These are phyloP conservation scores for Metschnikowia similis DNA, from an alignment of 805 yeast species.

Conservation along the genomic window DNA sequence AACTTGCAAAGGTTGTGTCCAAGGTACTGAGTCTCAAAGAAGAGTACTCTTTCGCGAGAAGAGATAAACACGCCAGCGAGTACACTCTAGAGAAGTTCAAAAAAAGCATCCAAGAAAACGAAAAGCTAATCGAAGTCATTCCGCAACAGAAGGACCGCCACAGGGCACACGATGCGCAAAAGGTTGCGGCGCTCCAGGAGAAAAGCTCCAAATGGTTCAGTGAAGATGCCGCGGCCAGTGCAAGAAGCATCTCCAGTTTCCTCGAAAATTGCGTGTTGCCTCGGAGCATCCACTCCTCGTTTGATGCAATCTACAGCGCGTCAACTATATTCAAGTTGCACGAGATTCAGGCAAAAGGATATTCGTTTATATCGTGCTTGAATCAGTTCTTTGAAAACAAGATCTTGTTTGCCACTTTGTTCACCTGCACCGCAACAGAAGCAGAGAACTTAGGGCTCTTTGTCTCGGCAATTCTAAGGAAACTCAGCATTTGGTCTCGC, in stretches of 20 bases:
- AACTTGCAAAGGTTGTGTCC: slow-evolving; percentile 36
- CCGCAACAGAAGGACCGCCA: slow-evolving; percentile 46
- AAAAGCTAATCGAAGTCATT: slow-evolving; percentile 22
- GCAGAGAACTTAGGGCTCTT: slow-evolving; percentile 82
- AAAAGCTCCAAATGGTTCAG: slow-evolving; percentile 40
- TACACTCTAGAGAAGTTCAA: slow-evolving; percentile 20
- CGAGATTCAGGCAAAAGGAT: slow-evolving; percentile 29
- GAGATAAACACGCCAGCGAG: slow-evolving; percentile 19
- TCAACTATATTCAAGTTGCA: slow-evolving; percentile 55
- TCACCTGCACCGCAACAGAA: slow-evolving; percentile 68
- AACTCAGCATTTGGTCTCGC: slow-evolving; percentile 43
- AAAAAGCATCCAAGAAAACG: slow-evolving; percentile 22
- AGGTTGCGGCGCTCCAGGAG: slow-evolving; percentile 23
- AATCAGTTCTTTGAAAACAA: slow-evolving; percentile 46
- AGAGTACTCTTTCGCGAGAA: slow-evolving; percentile 26
- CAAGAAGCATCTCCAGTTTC: slow-evolving; percentile 27
- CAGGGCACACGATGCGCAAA: slow-evolving; percentile 30
- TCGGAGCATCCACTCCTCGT: slow-evolving; percentile 69
- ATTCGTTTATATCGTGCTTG: slow-evolving; percentile 35
- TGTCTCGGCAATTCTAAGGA: slow-evolving; percentile 49
- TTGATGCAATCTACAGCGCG: slow-evolving; percentile 72
- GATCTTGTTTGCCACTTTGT: slow-evolving; percentile 54
- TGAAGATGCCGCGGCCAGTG: slow-evolving; percentile 9
- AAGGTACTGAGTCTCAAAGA: slow-evolving; percentile 33
- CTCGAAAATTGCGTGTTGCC: slow-evolving; percentile 70